Evolutionary conservation across 2,329 filamentous ascomycete species (phyloP).

Genomic region (Pezicula radicicola): DNA sequence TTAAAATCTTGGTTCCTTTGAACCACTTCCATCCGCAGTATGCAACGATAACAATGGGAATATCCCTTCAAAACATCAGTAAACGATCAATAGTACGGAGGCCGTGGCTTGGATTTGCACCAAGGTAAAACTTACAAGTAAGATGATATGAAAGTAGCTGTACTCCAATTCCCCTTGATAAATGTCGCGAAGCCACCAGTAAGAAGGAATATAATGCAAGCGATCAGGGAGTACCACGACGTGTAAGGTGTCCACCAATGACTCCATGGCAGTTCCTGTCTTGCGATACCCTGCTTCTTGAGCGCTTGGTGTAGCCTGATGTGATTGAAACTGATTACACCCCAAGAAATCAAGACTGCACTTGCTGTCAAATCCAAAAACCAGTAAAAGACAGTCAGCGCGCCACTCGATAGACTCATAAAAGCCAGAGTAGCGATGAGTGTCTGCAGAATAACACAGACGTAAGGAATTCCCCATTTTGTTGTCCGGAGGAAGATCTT

Average conservation of each 20-base stretch:
- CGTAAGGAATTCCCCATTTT: constrained; percentile 52
- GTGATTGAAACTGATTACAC: constrained; percentile 55
- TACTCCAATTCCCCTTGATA: constrained; percentile 55
- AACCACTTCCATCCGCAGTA: constrained; percentile 52
- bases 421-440: constrained; percentile 56
- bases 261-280: constrained; percentile 54
- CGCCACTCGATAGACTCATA: constrained; percentile 53
- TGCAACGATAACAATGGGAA: constrained; percentile 35
- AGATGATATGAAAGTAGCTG: constrained; percentile 55
- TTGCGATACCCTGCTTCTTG: constrained; percentile 50
- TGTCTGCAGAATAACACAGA: constrained; percentile 51
- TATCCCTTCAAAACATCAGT: constrained; percentile 29
- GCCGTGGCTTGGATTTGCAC: neutral
- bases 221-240: constrained; percentile 36
- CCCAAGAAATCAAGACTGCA: constrained; percentile 63
- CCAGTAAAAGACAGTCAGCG: constrained; percentile 65
- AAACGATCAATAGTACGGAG: neutral
- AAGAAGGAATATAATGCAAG: constrained; percentile 63
- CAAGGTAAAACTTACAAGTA: constrained; percentile 50
- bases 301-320: constrained; percentile 53
- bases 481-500: constrained; percentile 51
- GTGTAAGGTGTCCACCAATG: constrained; percentile 50
- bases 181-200: constrained; percentile 68
- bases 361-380: constrained; percentile 59
- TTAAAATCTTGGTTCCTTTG: constrained; percentile 42